These are phyloP conservation scores for Neurospora hispaniola DNA, from an alignment of 495 filamentous ascomycete genomes.

Conservation along the genomic window DNA sequence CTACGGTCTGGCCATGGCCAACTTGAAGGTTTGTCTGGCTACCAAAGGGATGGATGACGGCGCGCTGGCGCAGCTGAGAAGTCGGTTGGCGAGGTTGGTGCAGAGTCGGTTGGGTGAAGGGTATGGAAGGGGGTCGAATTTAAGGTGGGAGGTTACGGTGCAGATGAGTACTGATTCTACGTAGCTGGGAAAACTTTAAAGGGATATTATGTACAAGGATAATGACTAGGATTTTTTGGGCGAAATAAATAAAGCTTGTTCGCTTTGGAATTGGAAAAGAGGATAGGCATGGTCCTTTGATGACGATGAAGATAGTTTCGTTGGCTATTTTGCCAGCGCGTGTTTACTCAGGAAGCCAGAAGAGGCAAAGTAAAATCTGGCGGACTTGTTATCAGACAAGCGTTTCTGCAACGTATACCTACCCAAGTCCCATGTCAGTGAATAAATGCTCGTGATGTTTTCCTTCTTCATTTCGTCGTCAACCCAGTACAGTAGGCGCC, in stretches of 20 bases:
- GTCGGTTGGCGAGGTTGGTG: constrained; percentile 65
- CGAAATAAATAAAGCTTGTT: background rate
- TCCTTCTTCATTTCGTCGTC: background rate
- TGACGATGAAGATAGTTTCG: background rate
- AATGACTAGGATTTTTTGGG: background rate
- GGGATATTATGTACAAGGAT: background rate
- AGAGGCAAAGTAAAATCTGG: background rate
- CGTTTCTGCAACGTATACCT: background rate
- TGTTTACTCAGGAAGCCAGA: background rate
- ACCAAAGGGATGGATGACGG: constrained; percentile 44
- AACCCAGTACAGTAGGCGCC: background rate
- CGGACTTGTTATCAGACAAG: background rate
- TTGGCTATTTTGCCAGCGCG: background rate
- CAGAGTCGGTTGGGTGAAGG: constrained; percentile 79
- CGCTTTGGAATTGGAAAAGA: background rate
- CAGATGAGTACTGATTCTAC: constrained; percentile 28
- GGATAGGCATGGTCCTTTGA: background rate
- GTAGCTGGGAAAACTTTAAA: background rate
- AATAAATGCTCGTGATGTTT: background rate
- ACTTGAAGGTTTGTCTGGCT: constrained; percentile 65
- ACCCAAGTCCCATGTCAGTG: background rate
- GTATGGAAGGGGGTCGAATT: constrained; percentile 64
- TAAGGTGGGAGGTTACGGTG: constrained; percentile 78
- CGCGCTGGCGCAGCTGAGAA: constrained; percentile 55
- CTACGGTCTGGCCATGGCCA: constrained; percentile 92